phyloP scores from a whole-genome alignment of 371 early-diverging fungal species.

The Amoeboradix gromovi region DNA sequence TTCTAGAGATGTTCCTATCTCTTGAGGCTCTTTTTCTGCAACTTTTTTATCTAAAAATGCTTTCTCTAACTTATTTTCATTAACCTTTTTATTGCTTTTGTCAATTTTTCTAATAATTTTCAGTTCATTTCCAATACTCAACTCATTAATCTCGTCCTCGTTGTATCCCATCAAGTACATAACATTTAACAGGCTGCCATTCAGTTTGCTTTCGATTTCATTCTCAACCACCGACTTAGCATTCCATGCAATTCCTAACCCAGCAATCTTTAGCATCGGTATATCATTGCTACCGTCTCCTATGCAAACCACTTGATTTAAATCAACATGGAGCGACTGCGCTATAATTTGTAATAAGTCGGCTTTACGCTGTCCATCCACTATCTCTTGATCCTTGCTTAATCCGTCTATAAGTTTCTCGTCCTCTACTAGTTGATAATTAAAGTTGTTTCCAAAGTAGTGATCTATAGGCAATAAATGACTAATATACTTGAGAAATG shows the following conservation, averaged over 20 bases:
- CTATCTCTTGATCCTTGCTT: conserved; percentile 48
- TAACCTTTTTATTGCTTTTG: neutral
- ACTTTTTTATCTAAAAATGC: neutral
- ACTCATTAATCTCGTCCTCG: conserved; percentile 14
- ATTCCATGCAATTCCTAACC: conserved; percentile 92
- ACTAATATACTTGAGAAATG: conserved; percentile 63
- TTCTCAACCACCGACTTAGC: conserved; percentile 79
- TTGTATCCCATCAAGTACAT: conserved; percentile 23
- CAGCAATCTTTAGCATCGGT: conserved; percentile 79
- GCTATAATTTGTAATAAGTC: conserved; percentile 75
- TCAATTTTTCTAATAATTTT: too few species aligned
- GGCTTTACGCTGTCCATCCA: conserved; percentile 68
- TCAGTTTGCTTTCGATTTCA: neutral
- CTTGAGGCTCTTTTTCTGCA: neutral
- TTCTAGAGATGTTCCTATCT: neutral
- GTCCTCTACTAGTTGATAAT: conserved; percentile 21
- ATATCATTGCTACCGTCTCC: conserved; percentile 99
- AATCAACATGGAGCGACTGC: conserved; percentile 46
- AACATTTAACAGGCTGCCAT: conserved; percentile 38
- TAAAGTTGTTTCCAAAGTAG: conserved; percentile 73
- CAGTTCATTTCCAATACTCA: too few species aligned
- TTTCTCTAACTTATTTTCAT: neutral
- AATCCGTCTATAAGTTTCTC: conserved; percentile 50
- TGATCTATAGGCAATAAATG: conserved; percentile 63
- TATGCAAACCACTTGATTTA: conserved; percentile 53